Conservation (phyloP, 345 rosid genomes). For the Populus pruinosa region DNA sequence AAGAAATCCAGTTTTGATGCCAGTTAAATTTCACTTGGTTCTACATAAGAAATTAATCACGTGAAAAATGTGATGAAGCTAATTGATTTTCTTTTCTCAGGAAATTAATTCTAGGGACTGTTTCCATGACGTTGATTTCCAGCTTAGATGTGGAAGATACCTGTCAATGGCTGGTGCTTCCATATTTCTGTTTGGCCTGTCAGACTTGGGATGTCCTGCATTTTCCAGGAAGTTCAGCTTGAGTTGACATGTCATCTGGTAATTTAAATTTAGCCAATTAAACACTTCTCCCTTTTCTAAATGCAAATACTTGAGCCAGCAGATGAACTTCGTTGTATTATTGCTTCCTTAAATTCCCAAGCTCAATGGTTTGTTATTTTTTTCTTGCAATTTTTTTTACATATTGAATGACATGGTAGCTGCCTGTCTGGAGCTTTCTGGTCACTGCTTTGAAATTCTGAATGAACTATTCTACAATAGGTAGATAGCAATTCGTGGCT, state of each 20-base stretch:
- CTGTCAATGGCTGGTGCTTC: neutral
- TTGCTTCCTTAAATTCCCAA: too few relatives aligned
- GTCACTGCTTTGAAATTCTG: too few relatives aligned
- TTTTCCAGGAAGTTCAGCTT: conserved; percentile 11
- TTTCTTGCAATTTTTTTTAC: neutral
- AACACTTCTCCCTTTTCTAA: neutral
- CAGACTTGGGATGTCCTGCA: neutral
- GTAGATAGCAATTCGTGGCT: neutral
- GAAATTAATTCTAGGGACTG: too few relatives aligned
- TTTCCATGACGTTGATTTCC: neutral
- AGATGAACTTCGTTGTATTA: too few relatives aligned
- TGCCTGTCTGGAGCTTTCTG: too few relatives aligned
- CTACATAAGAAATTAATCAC: too few relatives aligned
- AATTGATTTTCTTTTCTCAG: too few relatives aligned
- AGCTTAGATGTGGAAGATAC: neutral
- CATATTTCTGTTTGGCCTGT: neutral
- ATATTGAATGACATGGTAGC: neutral
- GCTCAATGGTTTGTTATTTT: too few relatives aligned
- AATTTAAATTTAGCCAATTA: conserved; percentile 1
- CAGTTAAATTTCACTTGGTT: too few relatives aligned
- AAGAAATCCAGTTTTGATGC: too few relatives aligned
- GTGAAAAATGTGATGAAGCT: too few relatives aligned
- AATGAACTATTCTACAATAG: too few relatives aligned
- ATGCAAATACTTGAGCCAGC: neutral
- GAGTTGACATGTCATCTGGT: neutral